These are phyloP conservation scores for Puccinia polysora DNA, from an alignment of 1,284 basidiomycete species.

Conservation along the genomic window DNA sequence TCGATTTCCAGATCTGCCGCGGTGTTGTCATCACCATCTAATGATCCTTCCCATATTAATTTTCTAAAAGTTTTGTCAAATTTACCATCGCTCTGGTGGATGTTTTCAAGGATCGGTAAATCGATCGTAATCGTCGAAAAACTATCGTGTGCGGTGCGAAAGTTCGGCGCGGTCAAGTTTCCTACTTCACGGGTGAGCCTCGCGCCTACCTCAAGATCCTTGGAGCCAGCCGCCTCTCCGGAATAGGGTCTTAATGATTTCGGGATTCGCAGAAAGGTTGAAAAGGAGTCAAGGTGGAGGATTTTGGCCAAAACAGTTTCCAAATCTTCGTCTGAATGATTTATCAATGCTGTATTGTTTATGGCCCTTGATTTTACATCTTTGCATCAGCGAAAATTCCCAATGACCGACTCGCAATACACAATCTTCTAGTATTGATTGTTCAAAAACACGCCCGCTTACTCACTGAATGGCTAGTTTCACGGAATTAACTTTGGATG, in stretches of 20 bases:
- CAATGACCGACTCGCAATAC: background rate
- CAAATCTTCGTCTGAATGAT: constrained; percentile 26
- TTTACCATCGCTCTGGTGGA: constrained; percentile 9
- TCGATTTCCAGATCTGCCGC: background rate
- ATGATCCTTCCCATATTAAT: constrained; percentile 34
- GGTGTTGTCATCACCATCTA: constrained; percentile 22
- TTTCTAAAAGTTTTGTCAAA: constrained; percentile 35
- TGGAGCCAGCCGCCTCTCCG: background rate
- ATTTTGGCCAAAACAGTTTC: constrained; percentile 7
- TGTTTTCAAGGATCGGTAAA: constrained; percentile 19
- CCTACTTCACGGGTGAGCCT: constrained; percentile 11
- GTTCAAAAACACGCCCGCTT: background rate
- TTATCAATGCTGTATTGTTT: constrained; percentile 19
- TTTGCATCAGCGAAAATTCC: background rate
- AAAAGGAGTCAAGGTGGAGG: constrained; percentile 35
- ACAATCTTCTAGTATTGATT: background rate
- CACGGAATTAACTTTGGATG: constrained; percentile 5
- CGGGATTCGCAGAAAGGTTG: constrained; percentile 10
- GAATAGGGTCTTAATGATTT: background rate
- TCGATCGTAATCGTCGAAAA: constrained; percentile 39
- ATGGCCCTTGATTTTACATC: background rate
- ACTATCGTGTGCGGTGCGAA: constrained; percentile 6
- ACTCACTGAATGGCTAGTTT: constrained; percentile 22
- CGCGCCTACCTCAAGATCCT: background rate
- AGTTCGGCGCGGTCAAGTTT: background rate